Percentiles rank a stretch among this genome's conserved stretches.
Evolutionary conservation across 352 stramenopile species (phyloP).

Genomic region (Globisporangium apiculatum): DNA sequence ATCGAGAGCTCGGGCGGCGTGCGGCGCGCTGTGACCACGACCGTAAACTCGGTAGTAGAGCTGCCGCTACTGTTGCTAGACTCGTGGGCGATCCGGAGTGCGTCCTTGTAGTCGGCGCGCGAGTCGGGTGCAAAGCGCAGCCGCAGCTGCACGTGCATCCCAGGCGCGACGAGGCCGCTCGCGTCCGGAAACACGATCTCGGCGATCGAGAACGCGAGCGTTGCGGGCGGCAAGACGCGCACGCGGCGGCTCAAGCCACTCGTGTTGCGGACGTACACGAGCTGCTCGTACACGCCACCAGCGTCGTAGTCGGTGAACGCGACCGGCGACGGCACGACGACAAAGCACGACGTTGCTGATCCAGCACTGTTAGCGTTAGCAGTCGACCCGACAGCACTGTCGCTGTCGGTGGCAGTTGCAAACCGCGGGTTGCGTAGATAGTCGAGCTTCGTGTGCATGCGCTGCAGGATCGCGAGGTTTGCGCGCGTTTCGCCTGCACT

Average conservation of each 20-base stretch:
- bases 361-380: neutral
- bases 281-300: slow-evolving; percentile 71
- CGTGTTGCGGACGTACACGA: slow-evolving; percentile 55
- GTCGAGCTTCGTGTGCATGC: slow-evolving; percentile 76
- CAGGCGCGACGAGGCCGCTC: slow-evolving; percentile 56
- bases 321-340: slow-evolving; percentile 44
- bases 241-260: slow-evolving; percentile 42
- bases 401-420: neutral
- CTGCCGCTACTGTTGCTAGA: slow-evolving; percentile 1
- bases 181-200: slow-evolving; percentile 44
- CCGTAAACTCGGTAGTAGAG: slow-evolving; percentile 14
- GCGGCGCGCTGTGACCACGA: slow-evolving; percentile 43
- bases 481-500: slow-evolving; percentile 39
- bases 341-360: slow-evolving; percentile 21
- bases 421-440: slow-evolving; percentile 67
- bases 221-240: slow-evolving; percentile 54
- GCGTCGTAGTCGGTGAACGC: slow-evolving; percentile 66
- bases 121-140: slow-evolving; percentile 69
- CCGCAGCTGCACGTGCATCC: slow-evolving; percentile 54
- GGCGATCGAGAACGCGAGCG: slow-evolving; percentile 56
- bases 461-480: slow-evolving; percentile 61
- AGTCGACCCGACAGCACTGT: neutral
- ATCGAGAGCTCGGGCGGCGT: slow-evolving; percentile 60
- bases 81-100: slow-evolving; percentile 50
- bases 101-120: slow-evolving; percentile 67